Evolutionary conservation across 2,329 filamentous ascomycete genomes (phyloP), one percentile per base, ranked within the genome.

Genomic region (Penicillium glabrum): DNA sequence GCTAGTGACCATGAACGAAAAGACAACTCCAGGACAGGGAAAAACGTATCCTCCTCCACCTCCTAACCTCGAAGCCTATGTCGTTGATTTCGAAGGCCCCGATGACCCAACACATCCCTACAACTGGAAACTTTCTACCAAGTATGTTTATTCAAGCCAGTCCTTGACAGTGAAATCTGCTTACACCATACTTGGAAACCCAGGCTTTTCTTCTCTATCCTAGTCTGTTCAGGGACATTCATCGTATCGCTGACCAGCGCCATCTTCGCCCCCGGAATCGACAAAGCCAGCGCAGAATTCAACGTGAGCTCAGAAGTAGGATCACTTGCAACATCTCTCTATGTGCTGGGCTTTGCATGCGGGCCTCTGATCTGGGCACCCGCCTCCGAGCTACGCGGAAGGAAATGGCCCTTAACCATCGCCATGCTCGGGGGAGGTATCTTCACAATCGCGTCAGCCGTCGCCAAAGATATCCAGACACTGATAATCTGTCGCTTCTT

Each of bases 261-360:
- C 69, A 85, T 90, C 63, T 90, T 90, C 74, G 89, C 87, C 1
- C 78, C 86, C 14, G 86, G 86, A 4, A 89, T 86, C 1, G 59
- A 61, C 7, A 64, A 75, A 14, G 80, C 89, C 5, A 82, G 84
- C n/a, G 51, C 57, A 16, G 70, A 78, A 16, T 82, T 82, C 61
- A 58, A 73, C 6, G 75, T 81, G 3, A 70, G 74, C 10, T 65
- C 54, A 4, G 73, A 79, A 58, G 74, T 80, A 3, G 67, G 75
- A 2, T 74, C 69, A 0, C 68, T 82, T 3, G 79, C 79, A 13
- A 78, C 79, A 3, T 76, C 76, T 0, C 66, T 82, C 3, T 78
- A 80, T 24, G 70, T 83, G 0, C 73, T 81, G 23, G 77, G 82
- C 3, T 85, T 84, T 59, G 80, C 79, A 3, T 59, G 86, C 9